phyloP scores from a whole-genome alignment of 805 yeast species.

The Diddensiella santjacobensis region DNA sequence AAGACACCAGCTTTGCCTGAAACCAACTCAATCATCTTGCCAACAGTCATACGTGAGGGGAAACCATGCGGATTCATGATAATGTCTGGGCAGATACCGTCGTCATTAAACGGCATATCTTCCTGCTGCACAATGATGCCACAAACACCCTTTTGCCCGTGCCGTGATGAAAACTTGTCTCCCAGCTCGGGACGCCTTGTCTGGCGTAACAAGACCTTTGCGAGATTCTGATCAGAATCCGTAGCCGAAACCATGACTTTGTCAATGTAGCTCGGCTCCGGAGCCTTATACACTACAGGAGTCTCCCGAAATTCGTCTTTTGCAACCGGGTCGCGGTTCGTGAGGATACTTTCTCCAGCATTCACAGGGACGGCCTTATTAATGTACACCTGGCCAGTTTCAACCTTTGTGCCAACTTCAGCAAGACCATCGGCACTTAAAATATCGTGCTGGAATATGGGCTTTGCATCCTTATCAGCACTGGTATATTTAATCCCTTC shows the following conservation, averaged over 20 bases:
- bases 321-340: slow-evolving; percentile 25
- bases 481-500: slow-evolving; percentile 85
- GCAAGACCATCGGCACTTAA: slow-evolving; percentile 95
- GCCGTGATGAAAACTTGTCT: slow-evolving; percentile 95
- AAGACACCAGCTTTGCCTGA: slow-evolving; percentile 98
- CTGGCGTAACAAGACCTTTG: slow-evolving; percentile 88
- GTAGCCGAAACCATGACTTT: slow-evolving; percentile 97
- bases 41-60: slow-evolving; percentile 99
- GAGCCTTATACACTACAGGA: slow-evolving; percentile 88
- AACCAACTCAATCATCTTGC: slow-evolving; percentile 94
- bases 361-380: slow-evolving; percentile 86
- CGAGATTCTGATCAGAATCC: slow-evolving; percentile 90
- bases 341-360: slow-evolving; percentile 66
- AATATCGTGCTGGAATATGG: slow-evolving; percentile 81
- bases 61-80: slow-evolving; percentile 98
- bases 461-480: slow-evolving; percentile 44
- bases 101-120: slow-evolving; percentile 95
- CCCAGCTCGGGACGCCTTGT: slow-evolving; percentile 97
- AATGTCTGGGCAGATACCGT: slow-evolving; percentile 96
- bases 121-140: slow-evolving; percentile 97
- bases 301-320: slow-evolving; percentile 76
- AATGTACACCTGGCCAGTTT: slow-evolving; percentile 88
- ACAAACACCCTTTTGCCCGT: slow-evolving; percentile 99
- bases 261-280: slow-evolving; percentile 92
- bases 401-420: slow-evolving; percentile 88